Conservation (phyloP, 495 filamentous ascomycete species). For the Polyplosphaeria fusca region DNA sequence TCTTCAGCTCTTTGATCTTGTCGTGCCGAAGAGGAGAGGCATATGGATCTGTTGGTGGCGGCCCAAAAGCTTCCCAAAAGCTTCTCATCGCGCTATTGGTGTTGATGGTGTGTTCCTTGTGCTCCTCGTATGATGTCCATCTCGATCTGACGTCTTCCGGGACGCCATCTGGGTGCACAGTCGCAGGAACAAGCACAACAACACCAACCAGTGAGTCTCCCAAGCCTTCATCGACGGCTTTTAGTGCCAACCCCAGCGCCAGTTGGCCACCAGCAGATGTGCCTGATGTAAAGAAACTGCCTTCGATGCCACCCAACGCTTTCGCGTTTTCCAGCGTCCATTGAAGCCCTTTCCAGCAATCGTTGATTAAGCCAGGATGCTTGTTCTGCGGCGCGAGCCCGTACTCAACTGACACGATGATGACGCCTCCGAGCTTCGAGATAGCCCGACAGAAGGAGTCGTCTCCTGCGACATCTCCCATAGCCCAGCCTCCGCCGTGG, state of each 20-base stretch:
- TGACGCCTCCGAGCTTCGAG: constrained; percentile 19
- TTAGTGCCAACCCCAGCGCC: constrained; percentile 24
- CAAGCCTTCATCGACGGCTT: constrained; percentile 28
- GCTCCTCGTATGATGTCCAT: constrained; percentile 20
- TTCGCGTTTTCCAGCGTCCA: constrained; percentile 30
- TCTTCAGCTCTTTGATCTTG: constrained; percentile 26
- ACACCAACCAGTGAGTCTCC: constrained; percentile 25
- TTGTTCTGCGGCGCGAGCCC: constrained; percentile 29
- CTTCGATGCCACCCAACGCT: constrained; percentile 19
- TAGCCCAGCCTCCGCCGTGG: constrained; percentile 33
- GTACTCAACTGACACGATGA: constrained; percentile 30
- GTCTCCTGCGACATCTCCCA: constrained; percentile 30
- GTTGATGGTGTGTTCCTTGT: constrained; percentile 25
- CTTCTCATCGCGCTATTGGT: constrained; percentile 16
- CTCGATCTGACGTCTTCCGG: constrained; percentile 26
- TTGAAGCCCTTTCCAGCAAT: constrained; percentile 27
- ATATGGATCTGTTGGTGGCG: constrained; percentile 27
- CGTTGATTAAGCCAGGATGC: constrained; percentile 25
- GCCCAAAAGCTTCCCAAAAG: constrained; percentile 27
- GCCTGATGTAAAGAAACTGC: constrained; percentile 24
- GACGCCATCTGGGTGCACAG: constrained; percentile 24
- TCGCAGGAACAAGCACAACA: constrained; percentile 21
- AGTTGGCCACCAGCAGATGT: constrained; percentile 24
- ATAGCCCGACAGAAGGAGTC: constrained; percentile 24
- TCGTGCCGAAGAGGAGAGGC: constrained; percentile 21